Base-by-base conservation (phyloP, 2,329 filamentous ascomycete species). In the Ophiostoma triangulosporum region DNA sequence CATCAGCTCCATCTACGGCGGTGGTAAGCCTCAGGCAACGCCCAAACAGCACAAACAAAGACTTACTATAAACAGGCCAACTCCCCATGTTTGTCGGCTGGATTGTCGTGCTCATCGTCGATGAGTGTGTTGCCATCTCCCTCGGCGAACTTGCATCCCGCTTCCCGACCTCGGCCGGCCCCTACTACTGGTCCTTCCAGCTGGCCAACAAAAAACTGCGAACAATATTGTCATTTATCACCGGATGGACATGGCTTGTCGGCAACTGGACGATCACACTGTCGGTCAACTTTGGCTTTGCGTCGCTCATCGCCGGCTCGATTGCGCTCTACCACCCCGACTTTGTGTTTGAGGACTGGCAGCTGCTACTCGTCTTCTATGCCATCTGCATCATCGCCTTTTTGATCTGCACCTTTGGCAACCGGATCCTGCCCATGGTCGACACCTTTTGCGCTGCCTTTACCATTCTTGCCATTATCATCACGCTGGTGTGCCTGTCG, bases 201-300 rank as follows among this genome's bases (percentile, higher is more conserved):
- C 76, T 89, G 14, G 75, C 84, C 0, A 74, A 81, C 17, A 65
- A 74, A 26, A 66, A 65, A 15, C 83, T 77, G 69, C 80, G 83
- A 52, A 77, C 75, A 40, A 68, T 84, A 15, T 73, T 82, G 15
- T 81, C 81, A 31, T 88, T 82, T 78, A 78, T 86, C 57, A 84
- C 81, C 59, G 84, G 84, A 56, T 89, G 84, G 84, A 72, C 83
- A 22, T 89, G 86, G 64, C 77, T 87, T 17, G 80, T 88, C 51
- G 86, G 86, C 55, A 89, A 89, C 68, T 83, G 88, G 65, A 88
- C 83, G 59, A 90, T 90, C 60, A 88, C 85, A 0, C 72, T 88
- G n/a, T 78, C 84, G n/a, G 84, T 88, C 64, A 86, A 87, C 70
- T 89, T 88, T 61, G 86, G 84, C 6, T 88, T 86, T 3, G 84